Percentiles rank a stretch among this genome's conserved stretches.
Evolutionary conservation across 352 stramenopile species (phyloP).

Genomic region (Globisporangium cystogenes): DNA sequence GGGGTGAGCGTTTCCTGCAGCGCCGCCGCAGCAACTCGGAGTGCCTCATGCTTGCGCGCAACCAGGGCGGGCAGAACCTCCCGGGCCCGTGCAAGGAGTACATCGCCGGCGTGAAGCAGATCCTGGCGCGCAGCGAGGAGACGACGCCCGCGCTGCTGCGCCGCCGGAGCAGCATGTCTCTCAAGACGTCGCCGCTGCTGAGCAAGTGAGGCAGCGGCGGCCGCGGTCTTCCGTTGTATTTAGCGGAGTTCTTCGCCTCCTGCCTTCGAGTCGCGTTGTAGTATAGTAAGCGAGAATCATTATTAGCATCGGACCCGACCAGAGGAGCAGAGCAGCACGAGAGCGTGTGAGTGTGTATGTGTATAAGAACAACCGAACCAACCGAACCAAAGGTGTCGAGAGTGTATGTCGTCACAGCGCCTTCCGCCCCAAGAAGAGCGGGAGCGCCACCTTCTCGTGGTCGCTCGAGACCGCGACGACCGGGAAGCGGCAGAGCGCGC

Average conservation of each 20-base stretch:
- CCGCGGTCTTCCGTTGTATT: conserved; percentile 17
- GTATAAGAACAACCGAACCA: too few species aligned
- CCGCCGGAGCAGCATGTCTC: conserved; percentile 57
- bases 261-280: conserved; percentile 4
- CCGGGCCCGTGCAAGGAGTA: conserved; percentile 78
- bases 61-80: conserved; percentile 38
- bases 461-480: conserved; percentile 21
- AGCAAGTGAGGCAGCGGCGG: conserved; percentile 5
- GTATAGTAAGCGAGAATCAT: conserved; percentile 3
- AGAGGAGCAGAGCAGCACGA: background rate
- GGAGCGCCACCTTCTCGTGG: conserved; percentile 14
- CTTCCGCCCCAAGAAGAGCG: conserved; percentile 15
- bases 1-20: conserved; percentile 24
- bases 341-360: background rate
- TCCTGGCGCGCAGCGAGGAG: conserved; percentile 65
- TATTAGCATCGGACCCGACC: background rate
- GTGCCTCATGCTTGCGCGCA: conserved; percentile 71
- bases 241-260: conserved; percentile 1
- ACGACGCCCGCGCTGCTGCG: conserved; percentile 33
- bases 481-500: conserved; percentile 32
- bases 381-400: background rate
- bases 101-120: conserved; percentile 83
- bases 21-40: conserved; percentile 76
- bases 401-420: background rate
- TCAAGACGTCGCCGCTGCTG: conserved; percentile 35